A percentile compares a stretch with the other conserved stretches of the same genome.
Conservation (phyloP, 768 basidiomycete genomes). For the Neoboletus brunneissimus region DNA sequence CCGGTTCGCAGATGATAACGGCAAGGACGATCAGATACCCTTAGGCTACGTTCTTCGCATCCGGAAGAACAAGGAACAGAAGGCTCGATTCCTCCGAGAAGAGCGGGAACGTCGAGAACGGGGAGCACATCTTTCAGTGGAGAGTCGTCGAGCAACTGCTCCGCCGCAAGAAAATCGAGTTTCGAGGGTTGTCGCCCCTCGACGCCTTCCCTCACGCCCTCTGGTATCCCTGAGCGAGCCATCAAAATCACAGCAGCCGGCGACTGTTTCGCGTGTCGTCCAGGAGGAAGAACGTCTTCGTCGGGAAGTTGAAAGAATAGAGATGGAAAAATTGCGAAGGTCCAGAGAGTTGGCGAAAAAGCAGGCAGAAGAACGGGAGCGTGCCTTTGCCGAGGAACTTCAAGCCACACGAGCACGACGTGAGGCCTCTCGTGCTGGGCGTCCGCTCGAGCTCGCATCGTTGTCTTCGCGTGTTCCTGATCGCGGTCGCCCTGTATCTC, state of each 20-base stretch:
- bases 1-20: slow-evolving; percentile 60
- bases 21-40: slow-evolving; percentile 65
- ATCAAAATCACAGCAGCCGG: slow-evolving; percentile 3
- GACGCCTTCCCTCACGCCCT: slow-evolving; percentile 13
- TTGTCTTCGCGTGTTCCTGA: slow-evolving; percentile 21
- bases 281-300: slow-evolving; percentile 45
- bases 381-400: slow-evolving; percentile 56
- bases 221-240: slow-evolving; percentile 15
- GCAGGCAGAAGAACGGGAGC: slow-evolving; percentile 50
- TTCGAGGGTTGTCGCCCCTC: slow-evolving; percentile 17
- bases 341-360: slow-evolving; percentile 34
- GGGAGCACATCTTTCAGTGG: slow-evolving; percentile 30
- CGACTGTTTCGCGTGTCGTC: slow-evolving; percentile 4
- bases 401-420: slow-evolving; percentile 58
- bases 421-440: slow-evolving; percentile 54
- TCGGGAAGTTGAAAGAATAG: slow-evolving; percentile 45
- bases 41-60: slow-evolving; percentile 66
- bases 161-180: slow-evolving; percentile 9
- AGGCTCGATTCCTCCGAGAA: slow-evolving; percentile 61
- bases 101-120: slow-evolving; percentile 53
- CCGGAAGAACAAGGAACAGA: slow-evolving; percentile 72
- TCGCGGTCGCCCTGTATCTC: slow-evolving; percentile 38
- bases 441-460: slow-evolving; percentile 23
- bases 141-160: slow-evolving; percentile 29
- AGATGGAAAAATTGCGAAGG: slow-evolving; percentile 51